A percentile compares a stretch with the other conserved stretches of the same genome.
Evolutionary conservation across 768 basidiomycete species (phyloP).

Genomic region (Cystoderma amianthinum): DNA sequence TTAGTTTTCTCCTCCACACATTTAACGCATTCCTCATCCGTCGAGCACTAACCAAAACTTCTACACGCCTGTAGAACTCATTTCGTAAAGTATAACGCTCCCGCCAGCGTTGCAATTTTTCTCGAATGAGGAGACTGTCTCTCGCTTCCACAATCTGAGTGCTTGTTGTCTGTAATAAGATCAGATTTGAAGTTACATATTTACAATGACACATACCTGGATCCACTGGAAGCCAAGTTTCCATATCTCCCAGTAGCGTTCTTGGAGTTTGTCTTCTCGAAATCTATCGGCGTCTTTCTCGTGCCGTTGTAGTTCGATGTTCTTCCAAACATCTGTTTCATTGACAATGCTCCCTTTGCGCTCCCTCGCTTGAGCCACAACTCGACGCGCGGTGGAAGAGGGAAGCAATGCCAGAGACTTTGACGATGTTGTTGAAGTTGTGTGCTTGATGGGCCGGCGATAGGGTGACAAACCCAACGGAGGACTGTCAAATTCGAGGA

Average conservation of each 20-base stretch:
- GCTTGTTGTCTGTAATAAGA: constrained; percentile 55
- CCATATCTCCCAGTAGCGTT: constrained; percentile 77
- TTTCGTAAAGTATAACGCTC: constrained; percentile 24
- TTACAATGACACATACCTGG: constrained; percentile 40
- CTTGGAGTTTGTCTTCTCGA: constrained; percentile 52
- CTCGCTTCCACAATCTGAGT: constrained; percentile 65
- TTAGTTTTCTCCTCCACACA: constrained; percentile 49
- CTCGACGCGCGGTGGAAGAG: constrained; percentile 18
- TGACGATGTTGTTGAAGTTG: constrained; percentile 5
- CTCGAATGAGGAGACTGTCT: constrained; percentile 55
- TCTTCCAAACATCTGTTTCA: constrained; percentile 75
- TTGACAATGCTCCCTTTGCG: constrained; percentile 47
- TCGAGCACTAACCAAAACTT: constrained; percentile 35
- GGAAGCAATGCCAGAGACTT: background rate
- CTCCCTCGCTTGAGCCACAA: constrained; percentile 24
- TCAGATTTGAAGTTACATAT: constrained; percentile 7
- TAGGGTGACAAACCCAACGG: constrained; percentile 39
- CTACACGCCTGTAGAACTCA: constrained; percentile 35
- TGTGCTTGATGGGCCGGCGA: constrained; percentile 27
- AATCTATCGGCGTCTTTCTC: constrained; percentile 69
- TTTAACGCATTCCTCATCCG: constrained; percentile 32
- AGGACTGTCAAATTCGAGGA: too few species aligned
- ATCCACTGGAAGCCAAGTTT: constrained; percentile 66
- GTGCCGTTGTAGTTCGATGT: constrained; percentile 62
- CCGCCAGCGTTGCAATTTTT: constrained; percentile 58